Evolutionary conservation across 805 yeast genomes (phyloP), one percentile per base, ranked within the genome.

Genomic region (Ogataea nakhonphanomensis): DNA sequence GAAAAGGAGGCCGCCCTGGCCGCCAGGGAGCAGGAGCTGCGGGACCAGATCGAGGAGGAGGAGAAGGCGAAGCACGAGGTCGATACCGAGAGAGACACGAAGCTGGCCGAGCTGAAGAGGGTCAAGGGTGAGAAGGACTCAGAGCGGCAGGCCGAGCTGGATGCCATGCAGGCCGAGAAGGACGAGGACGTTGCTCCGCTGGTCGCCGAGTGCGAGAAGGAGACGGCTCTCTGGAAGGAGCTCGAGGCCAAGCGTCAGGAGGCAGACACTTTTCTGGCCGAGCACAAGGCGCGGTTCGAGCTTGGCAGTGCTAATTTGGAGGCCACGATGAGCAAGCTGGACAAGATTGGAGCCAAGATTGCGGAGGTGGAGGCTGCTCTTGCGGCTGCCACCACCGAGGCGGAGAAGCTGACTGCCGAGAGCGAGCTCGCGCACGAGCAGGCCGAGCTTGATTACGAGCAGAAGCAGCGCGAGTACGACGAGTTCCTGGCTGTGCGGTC

Each of bases 181-280:
- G 81, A 77, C 51, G 76, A 65, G 41, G 71, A 70, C 35, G 57
- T 78, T 48, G 70, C 73, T 35, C 86, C 86, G 34, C 59, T 71
- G 14, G 66, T 77, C 50, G 78, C 69, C 26, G 79, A 74, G 51
- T 65, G 77, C 52, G 69, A 66, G 45, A 52, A 52, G 23, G 84
- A 79, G 61, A 67, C 69, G 25, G 64, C 62, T 20, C 71, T 72
- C 46, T 67, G 79, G 54, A 62, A 65, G 35, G 73, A 70, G n/a
- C 65, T 79, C 50, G 70, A 72, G 30, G 63, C 71, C 41, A 71
- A 74, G 44, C 74, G 75, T 55, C 66, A 65, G 34, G 76, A 70
- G 46, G 57, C 67, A 13, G 67, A 69, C 42, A 74, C 69, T 27
- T 74, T 67, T 31, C 64, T 63, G 12, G 55, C 66, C 24, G 72